Percentiles rank a stretch among this genome's conserved stretches.
Evolutionary conservation across 768 basidiomycete genomes (phyloP).

Genomic region (Dacryopinax spathularia): DNA sequence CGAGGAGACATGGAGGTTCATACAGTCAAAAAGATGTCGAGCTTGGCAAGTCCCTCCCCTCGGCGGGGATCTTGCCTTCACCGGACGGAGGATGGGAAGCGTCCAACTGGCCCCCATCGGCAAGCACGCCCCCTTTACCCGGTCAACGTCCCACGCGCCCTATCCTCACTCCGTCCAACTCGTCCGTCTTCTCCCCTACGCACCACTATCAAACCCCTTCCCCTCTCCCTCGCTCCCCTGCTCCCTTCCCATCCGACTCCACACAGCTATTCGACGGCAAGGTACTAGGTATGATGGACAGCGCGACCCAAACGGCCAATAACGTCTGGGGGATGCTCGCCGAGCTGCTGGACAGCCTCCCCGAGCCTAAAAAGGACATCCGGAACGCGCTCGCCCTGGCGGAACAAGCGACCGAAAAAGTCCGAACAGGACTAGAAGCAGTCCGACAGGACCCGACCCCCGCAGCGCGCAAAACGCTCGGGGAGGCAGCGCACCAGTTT

Average conservation of each 20-base stretch:
- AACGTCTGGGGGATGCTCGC: conserved; percentile 71
- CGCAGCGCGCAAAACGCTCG: conserved; percentile 46
- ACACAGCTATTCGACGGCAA: conserved; percentile 62
- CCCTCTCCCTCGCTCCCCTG: background rate
- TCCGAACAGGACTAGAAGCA: conserved; percentile 44
- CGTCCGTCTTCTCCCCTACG: background rate
- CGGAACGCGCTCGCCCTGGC: conserved; percentile 46
- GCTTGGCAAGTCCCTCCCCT: conserved; percentile 49
- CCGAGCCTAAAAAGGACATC: conserved; percentile 32
- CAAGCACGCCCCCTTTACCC: conserved; percentile 14
- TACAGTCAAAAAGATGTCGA: conserved; percentile 89
- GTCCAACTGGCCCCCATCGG: conserved; percentile 38
- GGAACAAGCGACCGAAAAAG: conserved; percentile 44
- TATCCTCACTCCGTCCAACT: conserved; percentile 4
- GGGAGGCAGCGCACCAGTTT: conserved; percentile 66
- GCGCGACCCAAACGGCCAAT: conserved; percentile 65
- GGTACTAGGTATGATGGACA: conserved; percentile 61
- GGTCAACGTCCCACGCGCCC: background rate
- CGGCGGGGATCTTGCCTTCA: conserved; percentile 9
- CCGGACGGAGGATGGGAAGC: conserved; percentile 6
- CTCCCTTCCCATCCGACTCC: conserved; percentile 33
- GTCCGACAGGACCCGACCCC: conserved; percentile 44
- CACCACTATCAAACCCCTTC: conserved; percentile 6
- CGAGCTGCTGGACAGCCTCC: conserved; percentile 42
- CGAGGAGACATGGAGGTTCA: conserved; percentile 81